Base-by-base conservation (phyloP, 192 early-diverging fungal species). In the Pilaira anomala region DNA sequence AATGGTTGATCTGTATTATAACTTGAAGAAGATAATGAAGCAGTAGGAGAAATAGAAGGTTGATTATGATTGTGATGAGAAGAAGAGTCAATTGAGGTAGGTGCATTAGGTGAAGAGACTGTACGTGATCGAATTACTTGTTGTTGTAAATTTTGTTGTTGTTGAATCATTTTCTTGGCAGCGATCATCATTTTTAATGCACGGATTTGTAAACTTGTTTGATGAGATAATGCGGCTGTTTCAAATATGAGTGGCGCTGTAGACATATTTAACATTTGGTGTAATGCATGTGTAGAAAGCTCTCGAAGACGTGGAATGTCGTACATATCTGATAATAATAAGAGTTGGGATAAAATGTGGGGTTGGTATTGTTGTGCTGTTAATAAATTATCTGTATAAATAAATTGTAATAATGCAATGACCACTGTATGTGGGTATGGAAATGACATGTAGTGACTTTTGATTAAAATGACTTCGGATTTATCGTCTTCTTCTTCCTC, bases 161-260 rank as follows among this genome's bases (percentile, higher is more conserved):
- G 80, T 36, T 82, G 81, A 12, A 83, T 67, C 72, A 83, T 78
- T 63, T 83, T 83, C 54, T 80, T 83, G 24, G 81, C 78, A 0
- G 76, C 76, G 58, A 83, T 75, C 81, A 83, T 83, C 60, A 80
- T 78, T 56, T 80, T 80, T 2, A 83, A 68, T 1, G 81, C 77
- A 19, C 81, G 72, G 52, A 83, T 77, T 53, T 88, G 87, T 60
- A 89, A 72, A 6, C 87, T 82, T 33, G 77, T 83, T 67, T 89
- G 85, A 25, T 87, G 80, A 2, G 86, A 87, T 0, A 84, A 77
- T 6, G 85, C 82, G 0, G 84, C 85, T 0, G 87, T 84, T 63
- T 89, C 87, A 50, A 78, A 89, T 21, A 89, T 80, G 50, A 90
- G 63, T 0, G 88, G 85, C 5, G 88, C 88, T 0, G 80, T 87